A percentile compares a stretch with the other conserved stretches of the same genome.
phyloP scores from a whole-genome alignment of 345 rosid species.

The Corchorus capsularis region DNA sequence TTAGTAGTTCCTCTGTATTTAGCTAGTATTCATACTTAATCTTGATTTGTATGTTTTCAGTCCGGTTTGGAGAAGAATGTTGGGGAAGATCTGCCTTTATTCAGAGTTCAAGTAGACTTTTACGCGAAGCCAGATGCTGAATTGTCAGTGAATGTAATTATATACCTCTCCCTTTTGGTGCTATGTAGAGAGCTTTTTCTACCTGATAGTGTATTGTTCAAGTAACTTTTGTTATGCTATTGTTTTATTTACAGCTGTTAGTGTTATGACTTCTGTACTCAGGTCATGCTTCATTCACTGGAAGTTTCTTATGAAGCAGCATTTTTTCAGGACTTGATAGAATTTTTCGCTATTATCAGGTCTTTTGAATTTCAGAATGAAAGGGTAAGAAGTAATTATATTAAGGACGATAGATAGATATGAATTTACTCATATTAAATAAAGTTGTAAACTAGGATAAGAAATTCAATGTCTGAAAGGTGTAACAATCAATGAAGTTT shows the following conservation, averaged over 20 bases:
- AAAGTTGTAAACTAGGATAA: no score
- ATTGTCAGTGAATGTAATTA: conserved; percentile 62
- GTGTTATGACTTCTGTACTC: conserved; percentile 18
- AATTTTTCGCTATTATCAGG: conserved; percentile 48
- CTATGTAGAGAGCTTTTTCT: neutral
- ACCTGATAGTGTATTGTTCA: neutral
- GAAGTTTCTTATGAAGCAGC: conserved; percentile 56
- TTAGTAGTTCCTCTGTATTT: neutral
- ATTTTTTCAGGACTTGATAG: conserved; percentile 44
- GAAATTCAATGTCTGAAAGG: no score
- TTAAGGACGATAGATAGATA: neutral
- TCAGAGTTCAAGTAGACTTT: conserved; percentile 56
- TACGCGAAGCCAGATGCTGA: conserved; percentile 51
- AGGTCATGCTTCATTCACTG: conserved; percentile 71
- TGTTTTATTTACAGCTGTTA: conserved; percentile 1
- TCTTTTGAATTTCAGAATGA: conserved; percentile 65
- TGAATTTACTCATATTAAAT: no score
- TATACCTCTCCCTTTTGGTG: conserved; percentile 26
- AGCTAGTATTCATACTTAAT: neutral
- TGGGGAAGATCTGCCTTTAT: conserved; percentile 48
- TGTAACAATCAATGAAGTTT: no score
- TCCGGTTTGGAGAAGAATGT: conserved; percentile 35
- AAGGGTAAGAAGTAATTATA: conserved; percentile 60
- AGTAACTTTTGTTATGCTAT: neutral
- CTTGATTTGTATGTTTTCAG: conserved; percentile 36